Conservation (phyloP, 192 early-diverging fungal genomes). For the Podila verticillata region DNA sequence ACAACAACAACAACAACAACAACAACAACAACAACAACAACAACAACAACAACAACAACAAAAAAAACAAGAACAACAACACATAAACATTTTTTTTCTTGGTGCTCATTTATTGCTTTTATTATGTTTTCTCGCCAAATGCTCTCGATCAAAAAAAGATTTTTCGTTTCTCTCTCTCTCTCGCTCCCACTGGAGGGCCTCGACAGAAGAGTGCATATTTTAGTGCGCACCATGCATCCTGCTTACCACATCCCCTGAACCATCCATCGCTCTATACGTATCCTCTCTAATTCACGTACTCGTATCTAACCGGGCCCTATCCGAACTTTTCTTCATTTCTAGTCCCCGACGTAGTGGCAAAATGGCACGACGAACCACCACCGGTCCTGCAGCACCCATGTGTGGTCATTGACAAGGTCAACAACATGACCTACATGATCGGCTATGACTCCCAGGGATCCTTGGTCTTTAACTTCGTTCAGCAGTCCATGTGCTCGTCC, state of each 20-base stretch:
- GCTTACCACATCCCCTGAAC: not conserved
- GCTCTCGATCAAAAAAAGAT: too few species aligned
- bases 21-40: too few species aligned
- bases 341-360: not conserved
- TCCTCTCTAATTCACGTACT: not conserved
- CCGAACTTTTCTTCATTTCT: not conserved
- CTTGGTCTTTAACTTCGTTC: constrained; percentile 40
- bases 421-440: constrained; percentile 52
- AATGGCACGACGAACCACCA: constrained; percentile 48
- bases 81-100: too few species aligned
- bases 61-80: too few species aligned
- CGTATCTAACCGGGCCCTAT: not conserved
- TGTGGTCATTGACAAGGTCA: constrained; percentile 36
- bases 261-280: not conserved
- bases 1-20: too few species aligned
- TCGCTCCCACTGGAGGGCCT: not conserved
- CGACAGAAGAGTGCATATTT: constrained; percentile 1
- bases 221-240: not conserved
- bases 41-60: too few species aligned
- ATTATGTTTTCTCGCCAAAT: too few species aligned
- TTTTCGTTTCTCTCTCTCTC: not conserved
- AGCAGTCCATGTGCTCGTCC: constrained; percentile 42
- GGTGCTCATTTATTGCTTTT: too few species aligned
- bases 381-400: constrained; percentile 50
- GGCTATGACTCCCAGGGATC: constrained; percentile 35